Conservation (phyloP, 441 rosid genomes). For the Pelargonium cotyledonis region DNA sequence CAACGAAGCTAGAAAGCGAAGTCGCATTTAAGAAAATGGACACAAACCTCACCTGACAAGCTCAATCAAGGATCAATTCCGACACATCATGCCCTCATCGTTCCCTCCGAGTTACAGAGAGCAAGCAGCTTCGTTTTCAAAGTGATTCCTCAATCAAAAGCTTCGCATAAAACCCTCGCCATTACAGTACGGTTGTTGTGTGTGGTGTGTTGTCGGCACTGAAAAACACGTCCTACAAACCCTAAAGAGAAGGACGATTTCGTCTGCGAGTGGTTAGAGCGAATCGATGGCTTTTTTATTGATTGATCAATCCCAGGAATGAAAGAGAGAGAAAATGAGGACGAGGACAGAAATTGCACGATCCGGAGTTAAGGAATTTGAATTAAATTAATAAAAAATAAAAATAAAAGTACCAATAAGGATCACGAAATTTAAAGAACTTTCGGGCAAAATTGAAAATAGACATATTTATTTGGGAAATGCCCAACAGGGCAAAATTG, state of each 20-base stretch:
- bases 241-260: constrained; percentile 28
- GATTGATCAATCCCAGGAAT: constrained; percentile 14
- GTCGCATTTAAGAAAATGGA: background rate
- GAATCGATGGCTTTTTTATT: constrained; percentile 10
- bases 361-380: background rate
- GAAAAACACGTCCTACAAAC: constrained; percentile 27
- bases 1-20: background rate
- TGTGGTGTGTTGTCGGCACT: background rate
- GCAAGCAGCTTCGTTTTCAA: background rate
- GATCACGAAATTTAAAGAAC: background rate
- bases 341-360: background rate
- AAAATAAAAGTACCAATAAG: background rate
- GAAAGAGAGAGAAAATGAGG: background rate
- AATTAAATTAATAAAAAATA: background rate
- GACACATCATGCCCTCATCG: constrained; percentile 2
- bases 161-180: constrained; percentile 14
- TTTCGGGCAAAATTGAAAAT: background rate
- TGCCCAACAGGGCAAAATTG: background rate
- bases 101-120: background rate
- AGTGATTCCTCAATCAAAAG: constrained; percentile 3
- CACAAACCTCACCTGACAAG: constrained; percentile 3
- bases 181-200: background rate
- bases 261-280: constrained; percentile 12
- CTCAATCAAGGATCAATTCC: constrained; percentile 2
- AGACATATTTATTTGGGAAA: background rate